Evolutionary conservation across 2,329 filamentous ascomycete genomes (phyloP).

Genomic region (Ceratocystis papillata): DNA sequence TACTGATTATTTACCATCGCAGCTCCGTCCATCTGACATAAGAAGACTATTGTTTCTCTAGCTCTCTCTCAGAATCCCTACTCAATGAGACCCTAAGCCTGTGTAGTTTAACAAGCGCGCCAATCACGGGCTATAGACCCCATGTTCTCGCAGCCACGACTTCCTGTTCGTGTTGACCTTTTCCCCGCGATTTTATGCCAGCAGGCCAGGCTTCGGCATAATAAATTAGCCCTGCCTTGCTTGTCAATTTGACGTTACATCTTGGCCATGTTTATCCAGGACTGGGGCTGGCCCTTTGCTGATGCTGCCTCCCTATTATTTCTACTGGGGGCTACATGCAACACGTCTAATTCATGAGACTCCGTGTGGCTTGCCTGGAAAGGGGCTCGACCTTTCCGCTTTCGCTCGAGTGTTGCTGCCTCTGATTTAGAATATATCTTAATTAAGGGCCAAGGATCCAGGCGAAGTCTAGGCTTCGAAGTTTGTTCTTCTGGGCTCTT

Average conservation of each 20-base stretch:
- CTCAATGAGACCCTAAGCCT: neutral
- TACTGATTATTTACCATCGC: neutral
- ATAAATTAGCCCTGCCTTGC: neutral
- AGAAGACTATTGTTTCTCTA: slow-evolving; percentile 5
- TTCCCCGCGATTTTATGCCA: neutral
- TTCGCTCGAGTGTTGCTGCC: neutral
- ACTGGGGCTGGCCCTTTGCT: neutral
- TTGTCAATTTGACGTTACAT: neutral
- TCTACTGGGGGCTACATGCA: neutral
- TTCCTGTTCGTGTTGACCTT: neutral
- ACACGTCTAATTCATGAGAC: neutral
- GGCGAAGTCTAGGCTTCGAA: neutral
- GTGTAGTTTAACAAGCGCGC: neutral
- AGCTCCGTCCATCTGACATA: neutral
- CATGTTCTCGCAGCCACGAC: neutral
- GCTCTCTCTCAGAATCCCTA: neutral
- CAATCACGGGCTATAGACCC: neutral
- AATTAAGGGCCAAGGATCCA: neutral
- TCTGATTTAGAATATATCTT: neutral
- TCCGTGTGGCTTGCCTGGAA: neutral
- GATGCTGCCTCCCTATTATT: neutral
- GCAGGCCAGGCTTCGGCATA: neutral
- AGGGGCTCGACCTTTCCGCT: neutral
- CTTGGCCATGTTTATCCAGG: neutral
- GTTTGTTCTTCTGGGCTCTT: neutral